A percentile compares a stretch with the other conserved stretches of the same genome.
These are phyloP conservation scores for Kwoniella pini DNA, from an alignment of 768 basidiomycete genomes.

Conservation along the genomic window DNA sequence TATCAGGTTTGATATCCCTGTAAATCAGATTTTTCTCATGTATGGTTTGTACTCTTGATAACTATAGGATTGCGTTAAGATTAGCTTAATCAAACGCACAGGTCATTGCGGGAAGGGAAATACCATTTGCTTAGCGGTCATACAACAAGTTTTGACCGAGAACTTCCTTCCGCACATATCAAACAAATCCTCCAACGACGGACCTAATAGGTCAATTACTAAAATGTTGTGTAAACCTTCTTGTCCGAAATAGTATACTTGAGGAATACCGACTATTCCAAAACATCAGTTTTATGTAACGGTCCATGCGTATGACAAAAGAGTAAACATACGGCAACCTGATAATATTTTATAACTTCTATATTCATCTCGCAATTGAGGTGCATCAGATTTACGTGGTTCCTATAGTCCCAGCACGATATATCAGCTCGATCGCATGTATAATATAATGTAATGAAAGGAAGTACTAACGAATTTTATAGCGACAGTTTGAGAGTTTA, in stretches of 20 bases:
- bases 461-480: slow-evolving; percentile 92
- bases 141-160: slow-evolving; percentile 95
- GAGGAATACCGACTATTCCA: slow-evolving; percentile 82
- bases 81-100: not conserved
- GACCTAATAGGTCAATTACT: slow-evolving; percentile 96
- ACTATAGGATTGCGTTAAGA: slow-evolving; percentile 57
- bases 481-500: slow-evolving; percentile 97
- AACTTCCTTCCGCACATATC: slow-evolving; percentile 99
- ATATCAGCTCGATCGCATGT: not conserved
- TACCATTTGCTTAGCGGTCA: slow-evolving; percentile 99
- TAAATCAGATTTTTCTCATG: slow-evolving; percentile 99
- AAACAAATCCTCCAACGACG: slow-evolving; percentile 94
- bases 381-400: slow-evolving; percentile 91
- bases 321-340: slow-evolving; percentile 73
- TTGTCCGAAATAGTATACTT: slow-evolving; percentile 99
- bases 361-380: slow-evolving; percentile 97
- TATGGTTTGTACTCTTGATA: slow-evolving; percentile 93
- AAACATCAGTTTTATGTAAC: not conserved
- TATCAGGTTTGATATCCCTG: slow-evolving; percentile 99
- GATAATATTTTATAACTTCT: slow-evolving; percentile 93
- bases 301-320: slow-evolving; percentile 15
- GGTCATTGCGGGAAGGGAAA: slow-evolving; percentile 43
- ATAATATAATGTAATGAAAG: slow-evolving; percentile 55
- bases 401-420: slow-evolving; percentile 45
- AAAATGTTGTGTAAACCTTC: slow-evolving; percentile 98